Conservation (phyloP, 2,329 filamentous ascomycete genomes). For the Botryosphaeria dothidea region DNA sequence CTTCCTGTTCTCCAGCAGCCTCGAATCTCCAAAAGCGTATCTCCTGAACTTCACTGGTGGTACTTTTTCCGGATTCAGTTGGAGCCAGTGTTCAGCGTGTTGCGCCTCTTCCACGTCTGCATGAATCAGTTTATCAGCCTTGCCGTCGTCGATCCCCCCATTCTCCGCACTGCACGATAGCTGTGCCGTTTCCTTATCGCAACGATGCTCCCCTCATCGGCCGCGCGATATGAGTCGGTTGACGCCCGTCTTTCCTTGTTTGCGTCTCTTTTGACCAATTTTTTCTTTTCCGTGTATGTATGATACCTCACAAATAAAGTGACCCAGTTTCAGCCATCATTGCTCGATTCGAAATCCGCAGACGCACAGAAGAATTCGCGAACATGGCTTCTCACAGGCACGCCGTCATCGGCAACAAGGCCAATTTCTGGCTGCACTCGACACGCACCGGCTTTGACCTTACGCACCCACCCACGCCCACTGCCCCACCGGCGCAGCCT, state of each 20-base stretch:
- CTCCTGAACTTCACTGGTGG: not conserved
- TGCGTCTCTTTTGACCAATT: not conserved
- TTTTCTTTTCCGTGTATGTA: not conserved
- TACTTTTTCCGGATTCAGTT: not conserved
- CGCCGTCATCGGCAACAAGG: constrained; percentile 43
- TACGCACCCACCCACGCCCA: constrained; percentile 40
- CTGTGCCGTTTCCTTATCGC: constrained; percentile 2
- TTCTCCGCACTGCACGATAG: not conserved
- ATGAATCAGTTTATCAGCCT: not conserved
- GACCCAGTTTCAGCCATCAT: not conserved
- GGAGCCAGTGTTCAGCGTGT: not conserved
- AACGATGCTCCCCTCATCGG: not conserved
- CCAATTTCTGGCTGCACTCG: constrained; percentile 50
- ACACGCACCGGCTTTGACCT: constrained; percentile 48
- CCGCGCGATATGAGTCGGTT: not conserved
- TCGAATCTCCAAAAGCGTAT: not conserved
- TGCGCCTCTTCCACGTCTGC: not conserved
- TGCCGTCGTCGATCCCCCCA: not conserved
- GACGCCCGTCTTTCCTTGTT: not conserved
- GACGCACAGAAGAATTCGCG: not conserved
- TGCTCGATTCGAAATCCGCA: not conserved
- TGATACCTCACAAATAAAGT: not conserved
- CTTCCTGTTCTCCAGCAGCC: not conserved
- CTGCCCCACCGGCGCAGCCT: constrained; percentile 24
- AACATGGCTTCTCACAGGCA: constrained; percentile 27